phyloP scores from a whole-genome alignment of 352 stramenopile genomes.

The Thalassiosira mediterranea region DNA sequence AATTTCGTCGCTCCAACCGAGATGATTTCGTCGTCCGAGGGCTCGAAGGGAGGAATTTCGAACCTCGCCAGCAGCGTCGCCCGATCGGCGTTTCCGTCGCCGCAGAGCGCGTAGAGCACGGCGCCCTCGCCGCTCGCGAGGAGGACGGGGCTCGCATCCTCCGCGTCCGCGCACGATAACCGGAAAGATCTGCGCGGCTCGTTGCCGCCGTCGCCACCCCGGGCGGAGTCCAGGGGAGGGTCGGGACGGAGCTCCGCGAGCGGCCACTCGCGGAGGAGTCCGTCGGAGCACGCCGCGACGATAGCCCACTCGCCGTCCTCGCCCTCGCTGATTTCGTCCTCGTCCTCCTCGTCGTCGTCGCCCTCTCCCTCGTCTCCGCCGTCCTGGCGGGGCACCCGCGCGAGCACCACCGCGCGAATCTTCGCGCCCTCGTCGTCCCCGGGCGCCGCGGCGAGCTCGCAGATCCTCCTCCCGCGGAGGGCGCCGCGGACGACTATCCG shows the following conservation, averaged over 20 bases:
- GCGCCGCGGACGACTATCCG: constrained; percentile 46
- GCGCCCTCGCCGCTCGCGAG: neutral
- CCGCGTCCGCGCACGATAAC: neutral
- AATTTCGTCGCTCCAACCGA: neutral
- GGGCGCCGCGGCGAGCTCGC: constrained; percentile 20
- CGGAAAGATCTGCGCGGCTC: too few relatives aligned
- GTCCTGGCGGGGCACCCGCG: constrained; percentile 20
- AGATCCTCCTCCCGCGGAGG: constrained; percentile 43
- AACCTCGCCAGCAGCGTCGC: constrained; percentile 6
- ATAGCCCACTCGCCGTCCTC: constrained; percentile 53
- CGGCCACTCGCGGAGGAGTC: constrained; percentile 61
- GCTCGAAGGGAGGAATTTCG: constrained; percentile 14
- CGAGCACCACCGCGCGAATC: constrained; percentile 38
- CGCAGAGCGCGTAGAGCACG: constrained; percentile 1
- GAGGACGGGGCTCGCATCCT: neutral
- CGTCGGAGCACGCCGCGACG: constrained; percentile 62
- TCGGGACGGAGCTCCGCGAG: constrained; percentile 44
- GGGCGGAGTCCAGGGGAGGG: too few relatives aligned
- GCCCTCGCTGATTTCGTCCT: constrained; percentile 2
- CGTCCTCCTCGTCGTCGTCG: constrained; percentile 15
- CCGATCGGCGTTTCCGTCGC: neutral
- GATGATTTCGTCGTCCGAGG: neutral
- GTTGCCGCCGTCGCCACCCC: too few relatives aligned
- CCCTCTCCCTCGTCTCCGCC: constrained; percentile 4
- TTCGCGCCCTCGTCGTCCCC: neutral